phyloP scores from a whole-genome alignment of 2,329 filamentous ascomycete genomes.

The Aspergillus flavus region DNA sequence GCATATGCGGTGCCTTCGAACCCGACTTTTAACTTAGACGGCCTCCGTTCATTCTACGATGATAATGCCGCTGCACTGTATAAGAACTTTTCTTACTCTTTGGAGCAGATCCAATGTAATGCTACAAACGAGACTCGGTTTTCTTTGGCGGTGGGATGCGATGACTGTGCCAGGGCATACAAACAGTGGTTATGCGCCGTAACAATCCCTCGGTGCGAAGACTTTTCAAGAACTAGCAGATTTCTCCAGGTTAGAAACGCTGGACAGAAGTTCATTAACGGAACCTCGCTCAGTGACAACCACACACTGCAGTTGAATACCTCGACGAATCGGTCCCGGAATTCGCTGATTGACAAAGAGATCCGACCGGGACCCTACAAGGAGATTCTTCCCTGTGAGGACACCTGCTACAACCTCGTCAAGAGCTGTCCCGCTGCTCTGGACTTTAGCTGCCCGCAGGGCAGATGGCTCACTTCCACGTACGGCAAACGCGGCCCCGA shows the following conservation, averaged over 20 bases:
- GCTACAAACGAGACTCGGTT: slow-evolving; percentile 73
- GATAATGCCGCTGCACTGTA: slow-evolving; percentile 70
- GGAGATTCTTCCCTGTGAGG: slow-evolving; percentile 84
- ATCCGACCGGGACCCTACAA: slow-evolving; percentile 89
- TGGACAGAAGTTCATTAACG: slow-evolving; percentile 70
- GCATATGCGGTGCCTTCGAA: slow-evolving; percentile 92
- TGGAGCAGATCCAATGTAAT: slow-evolving; percentile 85
- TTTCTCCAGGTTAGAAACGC: slow-evolving; percentile 73
- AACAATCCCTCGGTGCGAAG: slow-evolving; percentile 87
- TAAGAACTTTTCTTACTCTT: slow-evolving; percentile 75
- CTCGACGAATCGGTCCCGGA: slow-evolving; percentile 64
- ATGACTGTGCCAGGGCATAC: slow-evolving; percentile 77
- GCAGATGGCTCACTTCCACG: slow-evolving; percentile 50
- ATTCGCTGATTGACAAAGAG: slow-evolving; percentile 68
- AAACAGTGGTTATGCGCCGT: slow-evolving; percentile 95
- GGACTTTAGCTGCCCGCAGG: slow-evolving; percentile 72
- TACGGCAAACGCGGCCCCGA: slow-evolving; percentile 50
- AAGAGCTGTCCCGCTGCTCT: slow-evolving; percentile 79
- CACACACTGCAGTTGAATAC: slow-evolving; percentile 37
- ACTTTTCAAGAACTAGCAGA: slow-evolving; percentile 64
- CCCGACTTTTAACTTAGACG: slow-evolving; percentile 61
- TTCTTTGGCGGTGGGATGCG: slow-evolving; percentile 76
- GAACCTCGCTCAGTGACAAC: slow-evolving; percentile 54
- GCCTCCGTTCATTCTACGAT: slow-evolving; percentile 76
- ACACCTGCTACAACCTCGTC: slow-evolving; percentile 84